Evolutionary conservation across 1,284 basidiomycete genomes (phyloP).

Genomic region (Sporisorium scitamineum): DNA sequence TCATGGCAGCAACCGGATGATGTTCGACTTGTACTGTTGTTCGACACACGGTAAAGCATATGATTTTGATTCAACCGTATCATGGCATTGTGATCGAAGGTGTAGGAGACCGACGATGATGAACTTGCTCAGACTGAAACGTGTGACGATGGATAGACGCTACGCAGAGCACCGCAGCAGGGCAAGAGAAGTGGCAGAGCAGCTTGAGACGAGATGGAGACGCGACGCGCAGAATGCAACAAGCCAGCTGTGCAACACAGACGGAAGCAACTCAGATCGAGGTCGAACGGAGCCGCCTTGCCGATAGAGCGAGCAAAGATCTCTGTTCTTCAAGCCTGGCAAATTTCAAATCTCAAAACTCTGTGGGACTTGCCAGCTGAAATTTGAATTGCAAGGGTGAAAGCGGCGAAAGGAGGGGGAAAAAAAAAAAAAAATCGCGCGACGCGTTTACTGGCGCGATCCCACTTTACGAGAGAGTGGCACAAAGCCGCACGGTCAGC

Average conservation of each 20-base stretch:
- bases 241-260: neutral
- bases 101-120: neutral
- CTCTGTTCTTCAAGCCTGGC: too few species aligned
- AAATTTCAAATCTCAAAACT: neutral
- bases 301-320: neutral
- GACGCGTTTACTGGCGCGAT: constrained; percentile 41
- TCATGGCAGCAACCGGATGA: neutral
- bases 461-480: constrained; percentile 18
- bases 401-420: neutral
- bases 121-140: neutral
- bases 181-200: neutral
- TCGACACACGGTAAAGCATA: constrained; percentile 1
- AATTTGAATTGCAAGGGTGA: neutral
- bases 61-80: constrained; percentile 1
- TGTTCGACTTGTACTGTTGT: constrained; percentile 9
- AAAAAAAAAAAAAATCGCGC: constrained; percentile 20
- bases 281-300: neutral
- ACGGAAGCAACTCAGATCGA: neutral
- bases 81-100: neutral
- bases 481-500: neutral
- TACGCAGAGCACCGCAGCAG: too few species aligned
- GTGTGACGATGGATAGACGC: neutral
- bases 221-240: constrained; percentile 15
- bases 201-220: neutral
- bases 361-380: too few species aligned